Base-by-base conservation (phyloP, 306 rosid genomes). In the Rubus idaeus region DNA sequence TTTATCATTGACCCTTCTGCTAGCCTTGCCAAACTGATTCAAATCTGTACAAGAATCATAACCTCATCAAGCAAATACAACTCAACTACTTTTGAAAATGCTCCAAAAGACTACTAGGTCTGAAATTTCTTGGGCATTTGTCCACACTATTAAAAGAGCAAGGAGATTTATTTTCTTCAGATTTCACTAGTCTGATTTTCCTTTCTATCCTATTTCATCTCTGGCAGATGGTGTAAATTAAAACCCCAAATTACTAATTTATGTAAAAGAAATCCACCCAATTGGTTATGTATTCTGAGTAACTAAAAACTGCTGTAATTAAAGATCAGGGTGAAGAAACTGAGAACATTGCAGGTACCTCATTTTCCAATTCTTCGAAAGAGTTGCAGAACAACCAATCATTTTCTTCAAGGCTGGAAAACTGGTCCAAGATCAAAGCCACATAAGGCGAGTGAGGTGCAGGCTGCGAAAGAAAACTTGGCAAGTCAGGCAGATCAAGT, bases 361-460 rank as follows among this genome's bases (percentile, higher is more conserved):
- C 83, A 42, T 30, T 63, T 71, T 86, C 89, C 51, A 86, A 47
- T 35, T 81, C 84, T 55, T 81, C 72, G 23, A 76, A 82, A 42
- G 82, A 58, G 68, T 85, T 85, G 5, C 84, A 82, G 80, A 86
- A 78, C 0, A 76, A 71, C 86, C 89, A 83, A 35, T 78, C 87
- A 83, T 72, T 78, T 2, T 75, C 77, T 60, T 83, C 74, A 58
- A 78, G 63, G 14, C 14, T 57, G 21, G 37, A n/a, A 68, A 75
- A 68, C 47, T 60, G 0, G 2, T 81, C 84, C 82, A 83, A 62
- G 53, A 80, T 73, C 39, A 69, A 9, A 21, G 73, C 80, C 62
- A 83, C 49, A 73, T 81, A 83, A 61, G 87, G 81, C 26, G 80
- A 49, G 52, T 81, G 73, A 61, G 52, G 35, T 1, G 5, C 53